phyloP scores from a whole-genome alignment of 176 grass and related monocot species.

The maize (Zea mays) region Zm-B73-REFERENCE-NAM-5.0 NC_050102.1:41471501-41472000 shows the following conservation, averaged over 20 bases:
- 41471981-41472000: slow-evolving; percentile 24
- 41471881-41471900: slow-evolving; percentile 35
- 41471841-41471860: slow-evolving; percentile 37
- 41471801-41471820: slow-evolving; percentile 43
- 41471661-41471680: neutral
- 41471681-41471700: neutral
- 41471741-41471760: slow-evolving; percentile 37
- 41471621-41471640: neutral
- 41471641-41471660: neutral
- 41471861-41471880: slow-evolving; percentile 13
- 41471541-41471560: too few relatives aligned
- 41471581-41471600: too few relatives aligned
- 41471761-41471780: slow-evolving; percentile 37
- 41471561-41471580: too few relatives aligned
- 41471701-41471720: slow-evolving; percentile 18
- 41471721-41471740: slow-evolving; percentile 17
- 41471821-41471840: slow-evolving; percentile 16
- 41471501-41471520: too few relatives aligned
- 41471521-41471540: too few relatives aligned
- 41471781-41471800: slow-evolving; percentile 44
- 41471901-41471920: slow-evolving; percentile 40
- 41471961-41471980: slow-evolving; percentile 35
- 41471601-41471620: too few relatives aligned
- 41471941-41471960: slow-evolving; percentile 39
- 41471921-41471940: slow-evolving; percentile 30